Conservation (phyloP, 805 yeast genomes). For the Trichomonascus vanleenenianus region DNA sequence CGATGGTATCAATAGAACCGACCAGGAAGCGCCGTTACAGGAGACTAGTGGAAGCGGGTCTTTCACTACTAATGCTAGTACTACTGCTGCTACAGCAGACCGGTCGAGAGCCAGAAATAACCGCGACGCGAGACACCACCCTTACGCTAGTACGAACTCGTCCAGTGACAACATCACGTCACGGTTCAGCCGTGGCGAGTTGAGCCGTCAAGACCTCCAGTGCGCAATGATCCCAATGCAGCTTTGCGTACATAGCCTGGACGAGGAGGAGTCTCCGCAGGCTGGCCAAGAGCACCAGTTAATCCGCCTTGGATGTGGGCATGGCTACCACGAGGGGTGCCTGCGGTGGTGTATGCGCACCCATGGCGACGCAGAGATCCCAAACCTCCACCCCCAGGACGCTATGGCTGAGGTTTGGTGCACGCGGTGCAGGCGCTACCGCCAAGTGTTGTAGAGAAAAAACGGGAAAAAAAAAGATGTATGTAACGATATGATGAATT, state of each 20-base stretch:
- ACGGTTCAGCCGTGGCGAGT: slow-evolving; percentile 3
- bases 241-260: slow-evolving; percentile 16
- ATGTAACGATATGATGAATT: not conserved
- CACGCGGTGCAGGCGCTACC: slow-evolving; percentile 24
- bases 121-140: slow-evolving; percentile 15
- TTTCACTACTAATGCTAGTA: no score
- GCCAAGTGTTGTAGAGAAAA: slow-evolving; percentile 9
- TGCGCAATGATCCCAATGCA: slow-evolving; percentile 23
- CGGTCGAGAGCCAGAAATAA: not conserved
- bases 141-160: slow-evolving; percentile 12
- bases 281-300: slow-evolving; percentile 4
- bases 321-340: slow-evolving; percentile 25
- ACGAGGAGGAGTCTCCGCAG: no score
- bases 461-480: no score
- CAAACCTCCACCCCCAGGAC: slow-evolving; percentile 11
- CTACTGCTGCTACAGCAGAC: not conserved
- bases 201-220: slow-evolving; percentile 19
- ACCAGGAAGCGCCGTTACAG: no score
- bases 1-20: no score
- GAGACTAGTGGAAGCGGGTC: no score
- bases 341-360: slow-evolving; percentile 21
- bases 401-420: slow-evolving; percentile 25
- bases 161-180: slow-evolving; percentile 1
- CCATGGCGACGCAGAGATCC: slow-evolving; percentile 26
- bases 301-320: slow-evolving; percentile 24